phyloP scores from a whole-genome alignment of 2,329 filamentous ascomycete genomes.

The Pseudogymnoascus sp. region DNA sequence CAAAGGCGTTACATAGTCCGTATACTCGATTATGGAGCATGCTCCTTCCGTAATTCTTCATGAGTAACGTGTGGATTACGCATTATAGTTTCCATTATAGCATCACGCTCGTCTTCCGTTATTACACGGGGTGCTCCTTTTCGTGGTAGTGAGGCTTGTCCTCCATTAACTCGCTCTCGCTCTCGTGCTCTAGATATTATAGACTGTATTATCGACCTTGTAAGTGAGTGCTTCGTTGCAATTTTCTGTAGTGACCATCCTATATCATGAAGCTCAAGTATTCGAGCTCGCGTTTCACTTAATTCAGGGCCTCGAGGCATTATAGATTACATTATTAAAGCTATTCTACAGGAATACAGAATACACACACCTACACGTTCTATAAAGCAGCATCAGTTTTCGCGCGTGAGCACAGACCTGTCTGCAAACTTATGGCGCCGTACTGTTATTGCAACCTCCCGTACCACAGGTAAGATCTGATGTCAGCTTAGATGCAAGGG shows the following conservation, averaged over 20 bases:
- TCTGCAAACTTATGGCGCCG: no score
- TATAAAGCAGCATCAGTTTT: no score
- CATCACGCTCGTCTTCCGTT: neutral
- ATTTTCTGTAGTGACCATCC: neutral
- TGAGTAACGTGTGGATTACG: neutral
- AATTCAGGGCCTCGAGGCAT: neutral
- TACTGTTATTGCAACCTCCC: neutral
- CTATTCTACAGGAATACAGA: no score
- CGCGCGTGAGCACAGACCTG: no score
- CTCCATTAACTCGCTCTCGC: neutral
- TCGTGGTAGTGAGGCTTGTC: neutral
- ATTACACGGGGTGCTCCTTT: neutral
- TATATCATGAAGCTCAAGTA: neutral
- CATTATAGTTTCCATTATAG: neutral
- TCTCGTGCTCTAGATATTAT: neutral
- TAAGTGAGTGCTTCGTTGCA: neutral
- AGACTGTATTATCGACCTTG: neutral
- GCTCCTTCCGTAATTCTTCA: neutral
- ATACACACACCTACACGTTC: no score
- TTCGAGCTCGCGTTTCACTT: neutral
- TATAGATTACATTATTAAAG: neutral
- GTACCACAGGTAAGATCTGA: neutral
- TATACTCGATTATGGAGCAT: neutral
- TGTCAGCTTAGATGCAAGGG: neutral
- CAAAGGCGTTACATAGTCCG: neutral